These are phyloP conservation scores for Lepidium didymum DNA, from an alignment of 345 rosid species.

Conservation along the genomic window DNA sequence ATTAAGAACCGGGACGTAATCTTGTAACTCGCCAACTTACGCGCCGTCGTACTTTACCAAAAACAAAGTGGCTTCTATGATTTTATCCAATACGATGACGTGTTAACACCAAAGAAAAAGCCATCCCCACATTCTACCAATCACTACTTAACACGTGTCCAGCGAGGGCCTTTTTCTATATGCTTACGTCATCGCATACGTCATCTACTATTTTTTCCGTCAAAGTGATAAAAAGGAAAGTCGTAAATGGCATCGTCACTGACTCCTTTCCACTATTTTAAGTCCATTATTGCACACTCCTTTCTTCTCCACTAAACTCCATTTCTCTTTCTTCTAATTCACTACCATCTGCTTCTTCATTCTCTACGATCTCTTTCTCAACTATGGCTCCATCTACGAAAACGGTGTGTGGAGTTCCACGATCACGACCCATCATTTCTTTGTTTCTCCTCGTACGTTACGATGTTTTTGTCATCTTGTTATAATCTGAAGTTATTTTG, in stretches of 20 bases:
- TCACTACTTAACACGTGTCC: background rate
- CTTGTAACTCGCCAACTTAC: background rate
- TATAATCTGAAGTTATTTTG: background rate
- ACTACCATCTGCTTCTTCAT: background rate
- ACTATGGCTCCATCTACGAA: slow-evolving; percentile 53
- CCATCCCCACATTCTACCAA: background rate
- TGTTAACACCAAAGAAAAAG: background rate
- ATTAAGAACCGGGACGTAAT: slow-evolving; percentile 20
- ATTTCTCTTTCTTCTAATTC: background rate
- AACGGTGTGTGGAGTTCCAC: slow-evolving; percentile 29
- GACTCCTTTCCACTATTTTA: slow-evolving; percentile 3
- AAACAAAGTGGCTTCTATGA: background rate
- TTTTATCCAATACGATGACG: slow-evolving; percentile 14
- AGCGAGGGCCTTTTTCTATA: background rate
- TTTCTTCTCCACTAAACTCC: slow-evolving; percentile 15
- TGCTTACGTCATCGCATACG: slow-evolving; percentile 21
- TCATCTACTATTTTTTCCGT: background rate
- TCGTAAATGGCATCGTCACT: slow-evolving; percentile 18
- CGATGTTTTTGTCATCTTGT: background rate
- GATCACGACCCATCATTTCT: background rate
- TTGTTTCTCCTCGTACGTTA: slow-evolving; percentile 3
- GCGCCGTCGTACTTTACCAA: slow-evolving; percentile 20
- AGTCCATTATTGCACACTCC: slow-evolving; percentile 14
- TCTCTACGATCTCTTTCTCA: slow-evolving; percentile 11
- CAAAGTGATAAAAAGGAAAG: slow-evolving; percentile 9